Evolutionary conservation across 768 basidiomycete species (phyloP).

Genomic region (Pleurotus salmoneostramineus): DNA sequence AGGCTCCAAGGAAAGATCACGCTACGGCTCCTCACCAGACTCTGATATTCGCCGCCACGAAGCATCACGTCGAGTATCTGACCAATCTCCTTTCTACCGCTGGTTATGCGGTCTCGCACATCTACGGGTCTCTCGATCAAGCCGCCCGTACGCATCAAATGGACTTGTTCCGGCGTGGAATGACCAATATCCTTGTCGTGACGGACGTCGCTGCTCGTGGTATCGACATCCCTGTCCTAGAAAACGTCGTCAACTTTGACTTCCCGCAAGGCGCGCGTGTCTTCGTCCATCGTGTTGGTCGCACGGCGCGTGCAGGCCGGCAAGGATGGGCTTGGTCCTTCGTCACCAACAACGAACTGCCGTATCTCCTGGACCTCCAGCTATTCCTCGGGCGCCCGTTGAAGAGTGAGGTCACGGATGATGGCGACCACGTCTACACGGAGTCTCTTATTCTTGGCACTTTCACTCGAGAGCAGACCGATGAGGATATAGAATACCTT

Average conservation of each 20-base stretch:
- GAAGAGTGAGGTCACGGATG: slow-evolving; percentile 41
- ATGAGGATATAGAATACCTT: slow-evolving; percentile 82
- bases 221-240: slow-evolving; percentile 94
- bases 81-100: slow-evolving; percentile 70
- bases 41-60: slow-evolving; percentile 92
- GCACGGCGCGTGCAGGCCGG: slow-evolving; percentile 93
- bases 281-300: slow-evolving; percentile 95
- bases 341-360: slow-evolving; percentile 79
- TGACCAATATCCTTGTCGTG: slow-evolving; percentile 84
- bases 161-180: slow-evolving; percentile 80
- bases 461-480: slow-evolving; percentile 74
- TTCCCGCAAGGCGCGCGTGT: slow-evolving; percentile 92
- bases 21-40: slow-evolving; percentile 81
- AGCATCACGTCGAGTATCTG: slow-evolving; percentile 98
- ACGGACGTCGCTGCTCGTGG: slow-evolving; percentile 98
- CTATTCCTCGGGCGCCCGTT: slow-evolving; percentile 86
- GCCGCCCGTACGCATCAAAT: slow-evolving; percentile 85
- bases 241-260: slow-evolving; percentile 97
- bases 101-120: slow-evolving; percentile 88
- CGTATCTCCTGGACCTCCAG: slow-evolving; percentile 89
- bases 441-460: slow-evolving; percentile 77
- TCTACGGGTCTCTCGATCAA: slow-evolving; percentile 96
- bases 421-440: slow-evolving; percentile 61
- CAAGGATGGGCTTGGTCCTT: slow-evolving; percentile 98
- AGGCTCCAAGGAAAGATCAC: slow-evolving; percentile 48